Evolutionary conservation across 352 stramenopile genomes (phyloP).

Genomic region (Vaucheria bursata): DNA sequence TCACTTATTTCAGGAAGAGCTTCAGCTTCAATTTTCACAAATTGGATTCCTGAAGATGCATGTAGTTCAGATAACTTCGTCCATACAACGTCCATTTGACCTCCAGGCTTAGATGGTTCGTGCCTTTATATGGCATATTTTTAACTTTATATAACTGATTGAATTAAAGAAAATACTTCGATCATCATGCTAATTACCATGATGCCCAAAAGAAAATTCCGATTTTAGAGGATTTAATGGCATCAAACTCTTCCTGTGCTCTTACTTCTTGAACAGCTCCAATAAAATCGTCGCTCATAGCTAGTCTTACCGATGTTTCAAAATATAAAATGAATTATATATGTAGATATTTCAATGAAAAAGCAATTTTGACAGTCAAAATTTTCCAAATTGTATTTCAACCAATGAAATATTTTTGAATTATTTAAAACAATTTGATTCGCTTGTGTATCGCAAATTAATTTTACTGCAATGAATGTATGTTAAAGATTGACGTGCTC

Average conservation of each 20-base stretch:
- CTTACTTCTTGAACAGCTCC: not conserved
- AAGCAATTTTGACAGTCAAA: too few relatives aligned
- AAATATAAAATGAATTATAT: too few relatives aligned
- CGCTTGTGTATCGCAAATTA: too few relatives aligned
- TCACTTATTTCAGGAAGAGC: conserved; percentile 72
- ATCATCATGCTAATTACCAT: conserved; percentile 7
- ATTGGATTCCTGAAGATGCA: conserved; percentile 5
- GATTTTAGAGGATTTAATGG: not conserved
- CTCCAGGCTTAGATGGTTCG: conserved; percentile 47
- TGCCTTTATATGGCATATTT: conserved; percentile 13
- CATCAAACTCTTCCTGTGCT: not conserved
- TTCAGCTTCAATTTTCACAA: conserved; percentile 56
- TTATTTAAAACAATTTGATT: too few relatives aligned
- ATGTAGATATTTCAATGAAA: too few relatives aligned
- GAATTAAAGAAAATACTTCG: not conserved
- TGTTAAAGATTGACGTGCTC: too few relatives aligned
- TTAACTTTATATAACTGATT: not conserved
- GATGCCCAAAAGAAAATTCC: conserved; percentile 43
- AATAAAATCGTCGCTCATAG: not conserved
- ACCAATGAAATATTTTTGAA: too few relatives aligned
- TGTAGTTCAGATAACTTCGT: conserved; percentile 30
- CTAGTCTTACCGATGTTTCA: too few relatives aligned
- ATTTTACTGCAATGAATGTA: too few relatives aligned
- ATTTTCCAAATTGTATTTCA: too few relatives aligned
- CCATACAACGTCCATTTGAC: conserved; percentile 47